phyloP scores from a whole-genome alignment of 1,139 yeast genomes.

The Lodderomyces beijingensis region DNA sequence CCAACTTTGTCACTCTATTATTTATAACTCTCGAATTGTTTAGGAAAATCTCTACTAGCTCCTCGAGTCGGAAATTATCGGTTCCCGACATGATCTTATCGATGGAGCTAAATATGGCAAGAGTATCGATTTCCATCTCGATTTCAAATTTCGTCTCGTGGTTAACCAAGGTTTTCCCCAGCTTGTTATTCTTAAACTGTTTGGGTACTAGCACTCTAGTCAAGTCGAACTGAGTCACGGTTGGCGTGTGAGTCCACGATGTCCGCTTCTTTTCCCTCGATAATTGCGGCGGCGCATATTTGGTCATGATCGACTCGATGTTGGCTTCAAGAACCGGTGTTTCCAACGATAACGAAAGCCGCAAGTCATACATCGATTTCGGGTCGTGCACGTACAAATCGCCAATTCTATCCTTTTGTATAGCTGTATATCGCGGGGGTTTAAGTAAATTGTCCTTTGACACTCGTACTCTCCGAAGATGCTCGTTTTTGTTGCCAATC shows the following conservation, averaged over 20 bases:
- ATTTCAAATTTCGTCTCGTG: constrained; percentile 49
- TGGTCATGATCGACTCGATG: constrained; percentile 32
- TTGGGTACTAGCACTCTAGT: constrained; percentile 55
- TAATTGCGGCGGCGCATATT: constrained; percentile 42
- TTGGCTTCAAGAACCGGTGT: constrained; percentile 61
- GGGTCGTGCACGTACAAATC: constrained; percentile 74
- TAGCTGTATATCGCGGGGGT: constrained; percentile 66
- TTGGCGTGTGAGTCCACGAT: constrained; percentile 61
- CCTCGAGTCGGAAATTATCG: constrained; percentile 64
- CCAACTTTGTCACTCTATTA: constrained; percentile 43
- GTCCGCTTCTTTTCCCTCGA: constrained; percentile 62
- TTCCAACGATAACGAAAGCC: constrained; percentile 75
- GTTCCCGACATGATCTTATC: constrained; percentile 44
- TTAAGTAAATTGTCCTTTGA: constrained; percentile 55
- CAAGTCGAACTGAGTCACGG: constrained; percentile 66
- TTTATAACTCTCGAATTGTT: constrained; percentile 61
- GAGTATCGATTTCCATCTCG: constrained; percentile 70
- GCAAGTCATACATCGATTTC: constrained; percentile 69
- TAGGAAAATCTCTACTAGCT: constrained; percentile 64
- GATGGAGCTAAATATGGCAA: constrained; percentile 59
- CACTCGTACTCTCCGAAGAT: constrained; percentile 59
- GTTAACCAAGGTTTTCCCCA: constrained; percentile 35
- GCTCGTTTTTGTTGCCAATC: constrained; percentile 39
- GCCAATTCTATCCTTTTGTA: constrained; percentile 67
- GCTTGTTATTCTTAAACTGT: constrained; percentile 36